Base-by-base conservation (phyloP, 306 rosid species). In the Notholithocarpus densiflorus region DNA sequence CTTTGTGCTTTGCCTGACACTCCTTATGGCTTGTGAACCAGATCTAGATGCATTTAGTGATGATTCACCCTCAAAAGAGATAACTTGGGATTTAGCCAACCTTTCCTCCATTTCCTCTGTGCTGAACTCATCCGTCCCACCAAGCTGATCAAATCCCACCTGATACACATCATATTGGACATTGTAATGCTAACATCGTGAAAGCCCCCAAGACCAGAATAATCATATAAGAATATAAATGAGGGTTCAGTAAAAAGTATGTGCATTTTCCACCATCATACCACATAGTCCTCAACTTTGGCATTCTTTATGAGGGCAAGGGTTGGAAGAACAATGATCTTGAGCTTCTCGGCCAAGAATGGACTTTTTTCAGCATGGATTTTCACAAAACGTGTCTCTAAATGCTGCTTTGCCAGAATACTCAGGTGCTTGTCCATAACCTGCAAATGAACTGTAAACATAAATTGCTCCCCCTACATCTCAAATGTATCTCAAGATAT, bases 121-220 rank as follows among this genome's bases (percentile, higher is more conserved):
- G 92, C 94, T 90, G 84, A 92, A 94, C 26, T 88, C 97, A 68
- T 95, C 99, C 26, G 92, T 91, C 74, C 98, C 98, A 21, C 99
- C 99, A 79, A 95, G 97, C 86, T 95, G 86, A 86, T 95, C 98
- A 78, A 95, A 95, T 56, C 99, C 99, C 60, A 95, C 99, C 99
- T 95, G 68, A 82, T 23, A 77, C 80, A 79, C 60, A 74, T 48
- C 34, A 56, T 21, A 74, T 70, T 60, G 24, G 73, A 68, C 82
- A n/a, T 55, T 43, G 18, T 60, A 54, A 80, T 65, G 61, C 14
- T 19, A 19, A 62, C 20, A 60, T 21, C 34, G 0, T 19, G 21
- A 59, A 31, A 13, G 45, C 3, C 2, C n/a, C 62, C 14, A 81
- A 29, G 59, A 64, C 19, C 13, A 55, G 10, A 60, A 31, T 64